Percentiles rank a stretch among this genome's conserved stretches.
Conservation (phyloP, 306 rosid genomes). For the Pyrus pyrifolia region DNA sequence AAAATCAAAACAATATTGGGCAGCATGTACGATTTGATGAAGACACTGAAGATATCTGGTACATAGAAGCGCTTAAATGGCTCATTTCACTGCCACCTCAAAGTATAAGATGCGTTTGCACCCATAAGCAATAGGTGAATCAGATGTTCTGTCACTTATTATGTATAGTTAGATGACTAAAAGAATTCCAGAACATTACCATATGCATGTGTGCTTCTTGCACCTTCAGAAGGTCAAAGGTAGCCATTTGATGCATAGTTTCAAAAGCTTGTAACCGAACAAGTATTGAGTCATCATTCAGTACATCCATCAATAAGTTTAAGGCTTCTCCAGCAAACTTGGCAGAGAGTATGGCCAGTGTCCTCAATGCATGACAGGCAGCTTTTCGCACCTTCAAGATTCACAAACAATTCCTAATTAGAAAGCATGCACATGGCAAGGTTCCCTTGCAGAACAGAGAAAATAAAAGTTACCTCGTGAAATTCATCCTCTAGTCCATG, state of each 20-base stretch:
- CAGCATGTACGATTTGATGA: not conserved
- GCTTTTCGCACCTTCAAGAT: constrained; percentile 70
- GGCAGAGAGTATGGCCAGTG: constrained; percentile 44
- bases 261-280: constrained; percentile 73
- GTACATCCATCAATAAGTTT: constrained; percentile 53
- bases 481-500: constrained; percentile 98
- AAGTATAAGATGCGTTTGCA: not conserved
- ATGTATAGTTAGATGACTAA: not conserved
- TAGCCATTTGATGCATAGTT: constrained; percentile 73
- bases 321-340: constrained; percentile 64
- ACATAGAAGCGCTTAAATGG: not conserved
- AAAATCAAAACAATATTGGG: constrained; percentile 10
- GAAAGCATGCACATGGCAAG: not conserved
- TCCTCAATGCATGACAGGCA: constrained; percentile 53
- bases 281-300: constrained; percentile 61
- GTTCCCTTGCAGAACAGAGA: not conserved
- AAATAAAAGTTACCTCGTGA: constrained; percentile 49
- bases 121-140: no score
- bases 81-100: not conserved
- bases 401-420: constrained; percentile 10
- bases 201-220: constrained; percentile 63
- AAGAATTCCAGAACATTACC: constrained; percentile 38
- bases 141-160: not conserved
- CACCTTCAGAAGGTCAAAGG: constrained; percentile 42
- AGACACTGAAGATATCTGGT: not conserved